phyloP scores from a whole-genome alignment of 2,329 filamentous ascomycete species.

The Alternaria consortialis region DNA sequence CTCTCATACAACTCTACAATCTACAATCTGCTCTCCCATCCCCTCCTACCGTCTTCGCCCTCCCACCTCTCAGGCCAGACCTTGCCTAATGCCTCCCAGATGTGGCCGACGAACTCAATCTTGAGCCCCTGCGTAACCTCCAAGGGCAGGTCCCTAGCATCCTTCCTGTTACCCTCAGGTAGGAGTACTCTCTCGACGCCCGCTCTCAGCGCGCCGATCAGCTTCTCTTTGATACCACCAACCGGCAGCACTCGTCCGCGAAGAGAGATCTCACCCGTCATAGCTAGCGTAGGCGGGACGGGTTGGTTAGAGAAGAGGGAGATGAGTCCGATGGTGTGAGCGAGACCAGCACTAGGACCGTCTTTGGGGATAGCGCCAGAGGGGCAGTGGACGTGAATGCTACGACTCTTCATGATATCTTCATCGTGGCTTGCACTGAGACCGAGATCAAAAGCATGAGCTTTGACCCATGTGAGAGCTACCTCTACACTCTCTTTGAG shows the following conservation, averaged over 20 bases:
- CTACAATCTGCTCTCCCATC: slow-evolving; percentile 79
- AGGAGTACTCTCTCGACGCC: slow-evolving; percentile 94
- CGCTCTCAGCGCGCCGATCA: slow-evolving; percentile 91
- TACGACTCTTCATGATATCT: slow-evolving; percentile 95
- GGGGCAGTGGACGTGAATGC: slow-evolving; percentile 95
- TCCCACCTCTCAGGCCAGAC: slow-evolving; percentile 93
- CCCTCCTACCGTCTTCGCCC: slow-evolving; percentile 67
- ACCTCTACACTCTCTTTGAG: slow-evolving; percentile 98
- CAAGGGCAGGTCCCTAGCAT: slow-evolving; percentile 86
- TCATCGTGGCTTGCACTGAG: slow-evolving; percentile 81
- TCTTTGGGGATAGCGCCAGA: slow-evolving; percentile 96
- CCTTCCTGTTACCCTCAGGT: slow-evolving; percentile 88
- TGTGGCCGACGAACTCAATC: slow-evolving; percentile 91
- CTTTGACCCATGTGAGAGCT: slow-evolving; percentile 95
- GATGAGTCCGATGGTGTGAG: slow-evolving; percentile 92
- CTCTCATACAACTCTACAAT: neutral
- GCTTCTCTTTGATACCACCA: slow-evolving; percentile 97
- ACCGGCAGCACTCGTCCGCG: slow-evolving; percentile 92
- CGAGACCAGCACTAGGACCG: slow-evolving; percentile 82
- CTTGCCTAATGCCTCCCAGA: slow-evolving; percentile 90
- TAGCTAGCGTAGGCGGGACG: slow-evolving; percentile 90
- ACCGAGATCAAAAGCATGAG: slow-evolving; percentile 90
- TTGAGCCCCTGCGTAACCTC: slow-evolving; percentile 88
- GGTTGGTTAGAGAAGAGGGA: slow-evolving; percentile 86
- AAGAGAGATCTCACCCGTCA: slow-evolving; percentile 85